Base-by-base conservation (phyloP, 2,329 filamentous ascomycete species). In the Ophiostoma angusticollis region DNA sequence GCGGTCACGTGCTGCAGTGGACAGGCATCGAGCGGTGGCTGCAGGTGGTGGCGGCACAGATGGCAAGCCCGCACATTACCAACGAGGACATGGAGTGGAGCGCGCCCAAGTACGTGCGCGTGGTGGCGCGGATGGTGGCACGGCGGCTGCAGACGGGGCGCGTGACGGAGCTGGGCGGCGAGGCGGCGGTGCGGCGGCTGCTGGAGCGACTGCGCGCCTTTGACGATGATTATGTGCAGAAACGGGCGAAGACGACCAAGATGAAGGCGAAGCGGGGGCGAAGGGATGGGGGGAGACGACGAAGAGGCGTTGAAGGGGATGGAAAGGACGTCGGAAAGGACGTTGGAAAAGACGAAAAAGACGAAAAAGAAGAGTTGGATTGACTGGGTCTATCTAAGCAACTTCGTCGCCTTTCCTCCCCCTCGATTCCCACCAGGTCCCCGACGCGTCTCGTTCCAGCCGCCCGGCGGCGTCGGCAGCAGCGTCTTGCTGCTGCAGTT, bases 1-100 rank as follows among this genome's bases (percentile, higher is more conserved):
- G 55, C 28, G 55, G 55, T 7, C 54, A 59, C 39, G 43, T 58
- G 7, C 45, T 58, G 35, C 55, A 57, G 43, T 59, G 55, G 56
- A 49, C 54, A 3, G 52, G 47, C 22, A 47, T 58, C 32, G 47
- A 48, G 42, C 51, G 45, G 14, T 58, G 55, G 56, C 45, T 55
- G 13, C 32, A 49, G 35, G 45, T 54, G 9, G 47, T 57, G n/a
- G 32, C 49, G 7, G 49, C 47, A 14, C 52, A 57, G 45, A 45
- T 54, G 44, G 39, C 40, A 41, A 51, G 53, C 36, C 49, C 50
- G 12, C 44, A 50, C 39, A 53, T 51, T 31, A 54, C 53, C 18
- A 57, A 57, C 41, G 53, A 57, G 29, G 52, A 55, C 40, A 49
- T 54, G 48, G 48, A 47, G 28, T 49, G 46, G 46, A 47, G 45